Evolutionary conservation across 495 filamentous ascomycete genomes (phyloP), one percentile per base, ranked within the genome.

Genomic region (Daldinia loculata): DNA sequence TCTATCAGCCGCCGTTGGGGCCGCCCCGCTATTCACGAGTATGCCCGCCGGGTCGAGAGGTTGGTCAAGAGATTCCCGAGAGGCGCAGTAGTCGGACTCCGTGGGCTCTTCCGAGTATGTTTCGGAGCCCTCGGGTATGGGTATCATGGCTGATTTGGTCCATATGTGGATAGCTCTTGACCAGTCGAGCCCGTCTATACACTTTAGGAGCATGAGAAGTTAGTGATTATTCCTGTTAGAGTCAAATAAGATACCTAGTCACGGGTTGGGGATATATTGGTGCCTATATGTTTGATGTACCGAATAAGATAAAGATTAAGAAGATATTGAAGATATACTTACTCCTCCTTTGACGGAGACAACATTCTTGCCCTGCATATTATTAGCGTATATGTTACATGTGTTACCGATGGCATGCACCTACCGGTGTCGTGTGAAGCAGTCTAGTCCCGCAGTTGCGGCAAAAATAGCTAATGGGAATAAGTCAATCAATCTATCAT

Each of bases 91-190:
- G 7, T 80, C 80, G 3, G 80, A 79, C 12, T 67, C 75, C 1
- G 67, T 67, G 8, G 82, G 82, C 52, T 83, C 81, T 45, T 83
- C 83, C 22, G 80, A 80, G 63, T 80, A 76, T 19, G 79, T 68
- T 76, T 86, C 83, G 11, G 79, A 82, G 3, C 86, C 84, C 66
- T 88, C 86, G 0, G 88, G 88, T 60, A 91, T 90, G 17, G 87
- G 85, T 2, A 90, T 79, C 81, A 90, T 86, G 57, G 88, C 88
- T 34, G 83, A 80, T 67, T 86, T 83, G 11, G 85, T 86, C 87
- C 88, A 90, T 51, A 91, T 87, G 78, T 90, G 88, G 48, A 83
- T 84, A 11, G 86, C 86, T 4, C 69, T 70, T 6, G 70, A 79
- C 86, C 89, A 86, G 71, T 88, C 84, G 36, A 90, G 74, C 3